These are phyloP conservation scores for Camillea tinctor DNA, from an alignment of 2,329 filamentous ascomycete species.

Conservation along the genomic window DNA sequence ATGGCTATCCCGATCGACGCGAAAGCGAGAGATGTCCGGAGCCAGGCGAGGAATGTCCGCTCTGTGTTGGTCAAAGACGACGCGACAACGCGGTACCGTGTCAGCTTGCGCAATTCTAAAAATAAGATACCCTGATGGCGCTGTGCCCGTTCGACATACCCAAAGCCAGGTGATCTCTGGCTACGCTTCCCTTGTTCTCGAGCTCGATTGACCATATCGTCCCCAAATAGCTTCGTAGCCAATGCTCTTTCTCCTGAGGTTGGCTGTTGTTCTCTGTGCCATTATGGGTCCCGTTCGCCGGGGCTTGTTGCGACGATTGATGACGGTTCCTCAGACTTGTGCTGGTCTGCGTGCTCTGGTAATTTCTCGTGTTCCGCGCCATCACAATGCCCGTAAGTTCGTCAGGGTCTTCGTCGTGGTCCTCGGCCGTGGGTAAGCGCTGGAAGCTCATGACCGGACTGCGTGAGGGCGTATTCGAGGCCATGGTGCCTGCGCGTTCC, in stretches of 20 bases:
- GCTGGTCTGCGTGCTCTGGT: constrained; percentile 38
- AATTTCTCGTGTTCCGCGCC: constrained; percentile 37
- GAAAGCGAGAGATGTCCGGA: constrained; percentile 78
- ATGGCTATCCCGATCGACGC: constrained; percentile 80
- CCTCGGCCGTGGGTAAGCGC: constrained; percentile 6
- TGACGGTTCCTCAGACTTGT: constrained; percentile 22
- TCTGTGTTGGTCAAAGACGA: constrained; percentile 53
- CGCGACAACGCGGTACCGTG: neutral
- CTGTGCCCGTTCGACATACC: constrained; percentile 48
- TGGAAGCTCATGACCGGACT: constrained; percentile 23
- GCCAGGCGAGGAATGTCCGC: constrained; percentile 81
- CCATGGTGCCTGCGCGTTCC: constrained; percentile 43
- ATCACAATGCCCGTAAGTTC: constrained; percentile 43
- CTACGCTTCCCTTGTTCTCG: constrained; percentile 83
- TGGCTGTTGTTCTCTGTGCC: constrained; percentile 5
- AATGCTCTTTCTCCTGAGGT: constrained; percentile 35
- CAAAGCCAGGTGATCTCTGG: constrained; percentile 76
- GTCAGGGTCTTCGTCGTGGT: constrained; percentile 30
- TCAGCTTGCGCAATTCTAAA: constrained; percentile 11
- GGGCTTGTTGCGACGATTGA: constrained; percentile 11
- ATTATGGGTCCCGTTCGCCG: constrained; percentile 23
- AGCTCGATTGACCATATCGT: constrained; percentile 66
- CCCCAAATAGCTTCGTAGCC: constrained; percentile 51
- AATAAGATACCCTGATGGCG: too few species aligned
- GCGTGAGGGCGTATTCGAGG: constrained; percentile 18